Evolutionary conservation across 1,139 yeast genomes (phyloP), one percentile per base, ranked within the genome.

Genomic region (Yamadazyma dushanensis): DNA sequence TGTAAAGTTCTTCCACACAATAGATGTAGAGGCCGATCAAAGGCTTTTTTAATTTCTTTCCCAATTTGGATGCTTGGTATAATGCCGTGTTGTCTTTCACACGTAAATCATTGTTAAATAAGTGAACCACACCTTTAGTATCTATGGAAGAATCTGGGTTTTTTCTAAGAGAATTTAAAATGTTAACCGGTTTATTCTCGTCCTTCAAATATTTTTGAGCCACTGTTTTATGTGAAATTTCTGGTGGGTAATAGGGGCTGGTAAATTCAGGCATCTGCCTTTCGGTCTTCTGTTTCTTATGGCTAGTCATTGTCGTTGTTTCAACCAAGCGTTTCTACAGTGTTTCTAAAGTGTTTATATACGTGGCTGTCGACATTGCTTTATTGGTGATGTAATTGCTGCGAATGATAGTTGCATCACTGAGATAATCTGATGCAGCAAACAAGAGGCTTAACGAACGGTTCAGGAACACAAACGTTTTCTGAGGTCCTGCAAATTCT

Each of bases 81-180:
- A 74, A 49, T 0, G 64, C 71, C 4, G 50, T 51, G 45, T 74
- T 74, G 43, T 74, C 77, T 9, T 46, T 50, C 4, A 61, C 40
- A 30, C 79, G 51, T 21, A 73, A 48, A 41, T 74, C 80, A 26
- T 62, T 55, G 14, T 66, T 51, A 41, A 73, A 73, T 63, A 76
- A 61, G 44, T 72, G 77, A 13, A 70, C 61, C 5, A 68, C 57
- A 13, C 41, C 45, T 11, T 44, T 38, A 4, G 35, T 35, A 7
- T 30, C 23, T 2, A 15, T 8, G 8, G 16, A 16, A 7, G 24
- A 25, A 3, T 14, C 4, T 18, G 20, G 16, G 29, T 19, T 26
- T 30, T 5, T 36, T 13, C 9, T 35, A 2, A 39, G 21, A 3
- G 39, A 24, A 27, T 40, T 34, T 16, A 50, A 36, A n/a, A 33